Evolutionary conservation across 78 protist species (phyloP).

Genomic region (Dictyostelium brefeldianum): DNA sequence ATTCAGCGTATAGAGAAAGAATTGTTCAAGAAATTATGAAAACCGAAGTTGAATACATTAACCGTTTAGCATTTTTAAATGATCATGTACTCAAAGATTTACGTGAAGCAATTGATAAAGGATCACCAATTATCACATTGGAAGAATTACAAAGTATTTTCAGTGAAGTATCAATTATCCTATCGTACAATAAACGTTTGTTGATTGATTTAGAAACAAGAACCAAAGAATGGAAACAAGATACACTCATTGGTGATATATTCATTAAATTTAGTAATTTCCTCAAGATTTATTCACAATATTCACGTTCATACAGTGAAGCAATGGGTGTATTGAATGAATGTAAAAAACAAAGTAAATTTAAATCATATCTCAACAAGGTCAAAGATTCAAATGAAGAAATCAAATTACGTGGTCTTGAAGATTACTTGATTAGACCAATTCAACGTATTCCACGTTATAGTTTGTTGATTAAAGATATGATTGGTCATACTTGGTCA

Average conservation of each 20-base stretch:
- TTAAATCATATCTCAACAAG: conserved; percentile 47
- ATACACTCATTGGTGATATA: conserved; percentile 71
- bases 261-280: conserved; percentile 63
- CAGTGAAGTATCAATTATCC: conserved; percentile 43
- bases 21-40: conserved; percentile 65
- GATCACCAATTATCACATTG: conserved; percentile 54
- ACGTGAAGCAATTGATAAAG: conserved; percentile 72
- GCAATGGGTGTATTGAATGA: conserved; percentile 54
- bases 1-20: conserved; percentile 76
- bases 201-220: not conserved
- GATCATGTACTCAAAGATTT: conserved; percentile 51
- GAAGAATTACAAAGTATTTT: conserved; percentile 56
- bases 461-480: conserved; percentile 48
- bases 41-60: conserved; percentile 55
- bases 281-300: conserved; percentile 68
- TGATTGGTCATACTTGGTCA: conserved; percentile 73
- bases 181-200: conserved; percentile 18
- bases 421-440: conserved; percentile 73
- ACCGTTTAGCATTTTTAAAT: conserved; percentile 45
- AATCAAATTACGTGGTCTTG: conserved; percentile 60
- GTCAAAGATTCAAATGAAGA: conserved; percentile 46
- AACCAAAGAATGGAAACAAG: not conserved
- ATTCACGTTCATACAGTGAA: conserved; percentile 38
- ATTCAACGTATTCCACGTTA: conserved; percentile 79
- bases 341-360: conserved; percentile 63